Evolutionary conservation across 2,329 filamentous ascomycete species (phyloP), one percentile per base, ranked within the genome.

Genomic region (Elsinoe australis): DNA sequence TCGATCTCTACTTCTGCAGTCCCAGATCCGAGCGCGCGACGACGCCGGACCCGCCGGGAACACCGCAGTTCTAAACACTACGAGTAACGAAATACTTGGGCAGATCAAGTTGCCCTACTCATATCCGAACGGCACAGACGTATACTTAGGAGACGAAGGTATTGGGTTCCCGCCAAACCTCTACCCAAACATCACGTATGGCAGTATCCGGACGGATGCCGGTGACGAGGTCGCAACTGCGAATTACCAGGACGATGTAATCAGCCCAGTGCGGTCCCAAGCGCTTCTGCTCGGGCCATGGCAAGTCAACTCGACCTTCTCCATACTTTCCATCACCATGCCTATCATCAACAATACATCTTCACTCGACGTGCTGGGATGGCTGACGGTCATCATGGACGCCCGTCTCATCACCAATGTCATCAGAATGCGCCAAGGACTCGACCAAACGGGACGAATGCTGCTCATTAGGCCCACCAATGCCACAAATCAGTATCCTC

Each of bases 141-240:
- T 82, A 18, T 70, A 71, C 35, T 71, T 94, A 12, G 80, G 83
- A 41, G 76, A 87, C 53, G 59, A 65, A 1, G 51, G 52, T 3
- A 65, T 72, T n/a, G 87, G 86, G 31, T 94, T 83, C 55, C 85
- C 87, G 8, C 71, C 80, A 0, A 63, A 66, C 2, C 73, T 94
- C 2, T 94, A 87, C 59, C 88, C 88, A 1, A 88, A 88, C 56
- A 74, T 94, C 50, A 85, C 82, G 0, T 87, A 86, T 58, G 57
- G 61, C 9, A 53, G 63, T 1, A 61, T 63, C 9, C 51, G 54
- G 1, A 51, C 61, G 39, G 65, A 67, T 54, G 55, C 41, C 32
- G 66, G 64, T 7, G 62, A 60, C 42, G 61, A 61, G 8, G 50
- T 55, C 3, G 63, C 62, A 3, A 56, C 58, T 9, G 74, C 71